Conservation (phyloP, 1,139 yeast species). For the Pneumocystis oryctolagi region DNA sequence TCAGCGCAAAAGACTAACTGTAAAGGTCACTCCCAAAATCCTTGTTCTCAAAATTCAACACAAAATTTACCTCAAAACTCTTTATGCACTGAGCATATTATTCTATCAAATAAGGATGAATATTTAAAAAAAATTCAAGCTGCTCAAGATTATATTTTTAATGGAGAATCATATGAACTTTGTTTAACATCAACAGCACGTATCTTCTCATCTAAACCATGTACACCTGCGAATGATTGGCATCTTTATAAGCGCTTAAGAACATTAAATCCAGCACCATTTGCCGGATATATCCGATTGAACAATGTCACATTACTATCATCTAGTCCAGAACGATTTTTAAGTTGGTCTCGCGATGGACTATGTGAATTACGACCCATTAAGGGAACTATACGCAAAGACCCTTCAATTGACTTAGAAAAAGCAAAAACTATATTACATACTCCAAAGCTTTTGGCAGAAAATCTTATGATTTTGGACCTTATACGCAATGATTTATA, state of each 20-base stretch:
- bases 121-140: slow-evolving; percentile 43
- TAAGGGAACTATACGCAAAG: slow-evolving; percentile 80
- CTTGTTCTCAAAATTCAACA: not conserved
- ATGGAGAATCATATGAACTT: slow-evolving; percentile 85
- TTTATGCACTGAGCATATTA: slow-evolving; percentile 26
- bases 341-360: slow-evolving; percentile 50
- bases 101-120: slow-evolving; percentile 37
- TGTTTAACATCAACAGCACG: slow-evolving; percentile 74
- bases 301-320: slow-evolving; percentile 59
- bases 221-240: slow-evolving; percentile 36
- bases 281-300: slow-evolving; percentile 65
- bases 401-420: slow-evolving; percentile 16
- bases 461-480: slow-evolving; percentile 93
- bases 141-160: slow-evolving; percentile 56
- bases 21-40: not conserved
- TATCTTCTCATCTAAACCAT: slow-evolving; percentile 23
- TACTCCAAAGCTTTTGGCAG: slow-evolving; percentile 90
- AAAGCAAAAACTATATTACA: slow-evolving; percentile 51
- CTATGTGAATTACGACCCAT: slow-evolving; percentile 78
- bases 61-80: not conserved
- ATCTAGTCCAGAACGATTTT: slow-evolving; percentile 86
- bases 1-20: not conserved
- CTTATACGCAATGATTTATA: slow-evolving; percentile 82
- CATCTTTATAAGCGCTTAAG: slow-evolving; percentile 60
- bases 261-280: slow-evolving; percentile 77